Conservation (phyloP, 2,329 filamentous ascomycete genomes). For the Nothophaeocryptopus gaeumannii region DNA sequence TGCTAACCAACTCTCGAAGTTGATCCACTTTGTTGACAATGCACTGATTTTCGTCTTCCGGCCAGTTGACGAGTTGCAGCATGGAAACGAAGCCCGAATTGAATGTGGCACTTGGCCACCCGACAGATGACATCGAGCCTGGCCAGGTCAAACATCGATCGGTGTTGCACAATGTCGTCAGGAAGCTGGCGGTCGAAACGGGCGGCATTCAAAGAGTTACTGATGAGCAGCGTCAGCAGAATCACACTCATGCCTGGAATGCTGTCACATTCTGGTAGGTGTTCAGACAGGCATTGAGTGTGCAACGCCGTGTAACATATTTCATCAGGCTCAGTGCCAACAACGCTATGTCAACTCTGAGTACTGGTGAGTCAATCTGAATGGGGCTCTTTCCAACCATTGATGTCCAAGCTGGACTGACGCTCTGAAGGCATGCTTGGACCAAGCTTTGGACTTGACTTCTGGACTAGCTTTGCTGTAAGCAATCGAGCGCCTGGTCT, state of each 20-base stretch:
- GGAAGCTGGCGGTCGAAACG: slow-evolving; percentile 10
- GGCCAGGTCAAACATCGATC: too few relatives aligned
- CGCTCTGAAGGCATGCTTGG: slow-evolving; percentile 12
- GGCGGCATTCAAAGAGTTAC: slow-evolving; percentile 15
- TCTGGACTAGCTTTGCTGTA: slow-evolving; percentile 15
- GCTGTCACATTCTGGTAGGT: slow-evolving; percentile 15
- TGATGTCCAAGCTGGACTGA: too few relatives aligned
- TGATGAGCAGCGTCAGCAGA: slow-evolving; percentile 5
- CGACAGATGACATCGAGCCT: too few relatives aligned
- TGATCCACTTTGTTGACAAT: too few relatives aligned
- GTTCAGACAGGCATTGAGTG: not conserved
- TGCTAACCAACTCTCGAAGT: too few relatives aligned
- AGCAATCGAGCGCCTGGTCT: too few relatives aligned
- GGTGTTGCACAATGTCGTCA: not conserved
- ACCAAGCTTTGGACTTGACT: slow-evolving; percentile 12
- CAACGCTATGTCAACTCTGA: slow-evolving; percentile 17
- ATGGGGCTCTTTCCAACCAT: too few relatives aligned
- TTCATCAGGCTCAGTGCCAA: slow-evolving; percentile 16
- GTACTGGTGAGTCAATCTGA: not conserved
- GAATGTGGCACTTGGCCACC: too few relatives aligned
- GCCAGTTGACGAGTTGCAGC: too few relatives aligned
- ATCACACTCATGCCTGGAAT: slow-evolving; percentile 10
- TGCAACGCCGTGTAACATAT: not conserved
- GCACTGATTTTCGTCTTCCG: too few relatives aligned
- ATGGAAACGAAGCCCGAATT: too few relatives aligned